Conservation (phyloP, 2,329 filamentous ascomycete species). For the Cladosporium oxysporum region DNA sequence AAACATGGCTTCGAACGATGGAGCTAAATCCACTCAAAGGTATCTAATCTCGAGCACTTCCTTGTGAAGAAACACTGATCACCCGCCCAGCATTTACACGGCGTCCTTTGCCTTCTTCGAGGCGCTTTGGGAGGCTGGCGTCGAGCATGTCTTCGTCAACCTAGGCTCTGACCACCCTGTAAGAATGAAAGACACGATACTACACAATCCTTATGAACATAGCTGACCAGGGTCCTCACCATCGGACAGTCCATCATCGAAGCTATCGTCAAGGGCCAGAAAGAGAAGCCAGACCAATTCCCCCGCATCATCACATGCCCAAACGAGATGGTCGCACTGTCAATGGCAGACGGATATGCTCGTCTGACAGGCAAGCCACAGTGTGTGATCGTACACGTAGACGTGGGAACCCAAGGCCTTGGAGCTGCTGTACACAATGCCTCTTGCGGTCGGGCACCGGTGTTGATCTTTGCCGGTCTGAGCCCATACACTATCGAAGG, state of each 20-base stretch:
- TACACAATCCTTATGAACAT: neutral
- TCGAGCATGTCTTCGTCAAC: slow-evolving; percentile 65
- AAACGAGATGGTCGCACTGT: slow-evolving; percentile 84
- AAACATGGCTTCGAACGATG: slow-evolving; percentile 13
- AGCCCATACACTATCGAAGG: slow-evolving; percentile 77
- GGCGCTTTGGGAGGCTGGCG: slow-evolving; percentile 70
- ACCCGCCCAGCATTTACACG: slow-evolving; percentile 56
- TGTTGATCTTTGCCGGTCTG: slow-evolving; percentile 76
- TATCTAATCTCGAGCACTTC: neutral
- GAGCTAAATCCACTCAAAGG: neutral
- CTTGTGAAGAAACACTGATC: neutral
- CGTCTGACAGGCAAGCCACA: slow-evolving; percentile 71
- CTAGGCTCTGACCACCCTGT: slow-evolving; percentile 69
- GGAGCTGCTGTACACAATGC: slow-evolving; percentile 79
- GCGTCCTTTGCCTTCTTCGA: slow-evolving; percentile 82
- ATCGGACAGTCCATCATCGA: slow-evolving; percentile 64
- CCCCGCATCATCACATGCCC: slow-evolving; percentile 77
- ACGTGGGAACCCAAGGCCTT: slow-evolving; percentile 78
- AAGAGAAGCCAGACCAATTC: slow-evolving; percentile 64
- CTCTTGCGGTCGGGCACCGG: slow-evolving; percentile 70
- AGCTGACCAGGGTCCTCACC: neutral
- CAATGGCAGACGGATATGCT: slow-evolving; percentile 81
- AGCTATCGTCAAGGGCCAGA: slow-evolving; percentile 75
- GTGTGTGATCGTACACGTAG: slow-evolving; percentile 77
- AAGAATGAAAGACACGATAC: neutral